These are phyloP conservation scores for Blastobotrys serpentis DNA, from an alignment of 1,139 yeast genomes.

Conservation along the genomic window DNA sequence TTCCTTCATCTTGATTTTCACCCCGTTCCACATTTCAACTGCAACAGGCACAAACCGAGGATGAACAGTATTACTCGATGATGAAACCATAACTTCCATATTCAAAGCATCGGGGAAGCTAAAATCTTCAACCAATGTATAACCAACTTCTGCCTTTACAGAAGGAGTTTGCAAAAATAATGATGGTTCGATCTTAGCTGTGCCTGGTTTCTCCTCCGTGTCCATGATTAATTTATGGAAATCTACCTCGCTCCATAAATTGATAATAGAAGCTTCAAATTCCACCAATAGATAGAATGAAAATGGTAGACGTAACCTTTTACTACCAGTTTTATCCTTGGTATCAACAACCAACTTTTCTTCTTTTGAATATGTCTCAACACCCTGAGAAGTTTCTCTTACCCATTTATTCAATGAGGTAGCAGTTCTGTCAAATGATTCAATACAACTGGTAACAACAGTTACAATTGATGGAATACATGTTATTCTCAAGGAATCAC, in stretches of 20 bases:
- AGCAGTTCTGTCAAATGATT: slow-evolving; percentile 20
- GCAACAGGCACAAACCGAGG: slow-evolving; percentile 81
- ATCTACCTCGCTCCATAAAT: slow-evolving; percentile 30
- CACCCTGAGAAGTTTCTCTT: slow-evolving; percentile 11
- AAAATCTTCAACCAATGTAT: slow-evolving; percentile 35
- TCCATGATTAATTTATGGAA: slow-evolving; percentile 17
- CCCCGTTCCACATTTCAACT: slow-evolving; percentile 48
- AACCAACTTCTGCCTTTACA: slow-evolving; percentile 54
- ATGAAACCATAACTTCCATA: slow-evolving; percentile 59
- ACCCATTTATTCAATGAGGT: slow-evolving; percentile 11
- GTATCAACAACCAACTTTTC: background rate
- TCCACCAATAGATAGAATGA: slow-evolving; percentile 27
- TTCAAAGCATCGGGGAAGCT: slow-evolving; percentile 48
- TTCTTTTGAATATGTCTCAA: background rate
- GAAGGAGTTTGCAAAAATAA: slow-evolving; percentile 76
- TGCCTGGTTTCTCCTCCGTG: slow-evolving; percentile 4
- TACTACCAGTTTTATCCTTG: background rate
- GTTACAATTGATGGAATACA: slow-evolving; percentile 35
- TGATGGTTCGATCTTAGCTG: slow-evolving; percentile 42
- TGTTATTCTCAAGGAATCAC: slow-evolving; percentile 36
- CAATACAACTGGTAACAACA: slow-evolving; percentile 23
- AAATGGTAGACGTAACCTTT: slow-evolving; percentile 28
- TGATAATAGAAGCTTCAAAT: slow-evolving; percentile 33
- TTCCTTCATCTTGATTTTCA: slow-evolving; percentile 12
- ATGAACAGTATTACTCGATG: slow-evolving; percentile 68